A percentile compares a stretch with the other conserved stretches of the same genome.
These are phyloP conservation scores for Gloeostereum incarnatum DNA, from an alignment of 768 basidiomycete species.

Conservation along the genomic window DNA sequence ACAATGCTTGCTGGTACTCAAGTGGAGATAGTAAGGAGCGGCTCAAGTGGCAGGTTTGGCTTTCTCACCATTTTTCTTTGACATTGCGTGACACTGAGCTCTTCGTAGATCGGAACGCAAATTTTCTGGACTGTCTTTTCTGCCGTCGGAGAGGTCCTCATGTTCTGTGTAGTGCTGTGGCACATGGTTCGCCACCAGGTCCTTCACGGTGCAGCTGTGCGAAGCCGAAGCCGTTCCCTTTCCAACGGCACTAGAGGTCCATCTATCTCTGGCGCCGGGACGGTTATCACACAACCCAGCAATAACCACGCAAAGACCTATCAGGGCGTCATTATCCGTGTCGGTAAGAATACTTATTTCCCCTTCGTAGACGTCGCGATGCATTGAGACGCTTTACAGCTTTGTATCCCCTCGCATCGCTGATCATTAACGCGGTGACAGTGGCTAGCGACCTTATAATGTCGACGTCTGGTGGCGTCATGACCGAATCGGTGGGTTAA, in stretches of 20 bases:
- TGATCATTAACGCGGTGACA: constrained; percentile 2
- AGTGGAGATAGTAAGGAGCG: neutral
- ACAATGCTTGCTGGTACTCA: constrained; percentile 5
- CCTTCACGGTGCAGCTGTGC: neutral
- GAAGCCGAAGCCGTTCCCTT: too few species aligned
- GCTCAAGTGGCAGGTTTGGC: constrained; percentile 2
- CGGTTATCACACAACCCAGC: neutral
- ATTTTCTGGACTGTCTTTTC: constrained; percentile 4
- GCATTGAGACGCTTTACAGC: neutral
- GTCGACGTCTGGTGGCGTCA: constrained; percentile 4
- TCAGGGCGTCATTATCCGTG: constrained; percentile 5
- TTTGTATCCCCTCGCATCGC: constrained; percentile 6
- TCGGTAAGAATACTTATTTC: neutral
- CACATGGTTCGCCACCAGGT: constrained; percentile 2
- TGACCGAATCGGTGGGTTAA: too few species aligned
- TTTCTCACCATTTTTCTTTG: neutral
- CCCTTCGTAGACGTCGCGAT: neutral
- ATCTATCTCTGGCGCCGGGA: too few species aligned
- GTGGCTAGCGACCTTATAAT: neutral
- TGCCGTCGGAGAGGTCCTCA: constrained; percentile 3
- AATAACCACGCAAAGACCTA: neutral
- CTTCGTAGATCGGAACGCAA: constrained; percentile 3
- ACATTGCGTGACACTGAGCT: too few species aligned
- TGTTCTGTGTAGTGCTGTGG: constrained; percentile 3
- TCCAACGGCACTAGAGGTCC: too few species aligned